These are phyloP conservation scores for Madurella fahalii DNA, from an alignment of 2,329 filamentous ascomycete genomes.

Conservation along the genomic window DNA sequence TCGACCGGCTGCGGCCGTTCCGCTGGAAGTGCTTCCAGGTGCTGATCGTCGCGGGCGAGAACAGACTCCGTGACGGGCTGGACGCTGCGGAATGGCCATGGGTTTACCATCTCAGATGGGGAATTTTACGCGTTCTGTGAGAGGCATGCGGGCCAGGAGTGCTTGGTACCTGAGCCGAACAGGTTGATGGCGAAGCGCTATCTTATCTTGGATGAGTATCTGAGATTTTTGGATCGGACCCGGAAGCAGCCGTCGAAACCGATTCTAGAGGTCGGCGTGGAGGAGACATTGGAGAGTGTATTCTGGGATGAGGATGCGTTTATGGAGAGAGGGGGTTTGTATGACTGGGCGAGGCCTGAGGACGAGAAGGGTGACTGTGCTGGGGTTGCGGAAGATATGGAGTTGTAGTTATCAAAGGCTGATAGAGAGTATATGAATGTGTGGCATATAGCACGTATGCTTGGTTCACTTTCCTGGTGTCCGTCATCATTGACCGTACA, in stretches of 20 bases:
- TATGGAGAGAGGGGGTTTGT: conserved; percentile 13
- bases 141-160: conserved; percentile 37
- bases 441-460: no score
- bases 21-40: conserved; percentile 55
- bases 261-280: conserved; percentile 15
- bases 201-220: conserved; percentile 46
- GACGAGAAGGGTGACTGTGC: background rate
- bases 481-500: no score
- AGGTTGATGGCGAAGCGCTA: conserved; percentile 48
- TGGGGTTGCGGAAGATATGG: background rate
- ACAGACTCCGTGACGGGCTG: conserved; percentile 37
- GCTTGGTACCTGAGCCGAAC: conserved; percentile 48
- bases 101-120: conserved; percentile 43
- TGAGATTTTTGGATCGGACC: conserved; percentile 14
- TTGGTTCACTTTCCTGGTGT: no score
- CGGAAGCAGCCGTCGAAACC: conserved; percentile 11
- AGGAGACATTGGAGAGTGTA: conserved; percentile 13
- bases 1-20: conserved; percentile 42
- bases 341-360: conserved; percentile 12
- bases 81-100: conserved; percentile 38
- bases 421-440: no score
- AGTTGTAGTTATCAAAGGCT: background rate
- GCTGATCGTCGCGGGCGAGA: conserved; percentile 50
- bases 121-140: conserved; percentile 45
- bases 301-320: conserved; percentile 17